These are phyloP conservation scores for Colletotrichum viniferum DNA, from an alignment of 2,329 filamentous ascomycete genomes.

Conservation along the genomic window DNA sequence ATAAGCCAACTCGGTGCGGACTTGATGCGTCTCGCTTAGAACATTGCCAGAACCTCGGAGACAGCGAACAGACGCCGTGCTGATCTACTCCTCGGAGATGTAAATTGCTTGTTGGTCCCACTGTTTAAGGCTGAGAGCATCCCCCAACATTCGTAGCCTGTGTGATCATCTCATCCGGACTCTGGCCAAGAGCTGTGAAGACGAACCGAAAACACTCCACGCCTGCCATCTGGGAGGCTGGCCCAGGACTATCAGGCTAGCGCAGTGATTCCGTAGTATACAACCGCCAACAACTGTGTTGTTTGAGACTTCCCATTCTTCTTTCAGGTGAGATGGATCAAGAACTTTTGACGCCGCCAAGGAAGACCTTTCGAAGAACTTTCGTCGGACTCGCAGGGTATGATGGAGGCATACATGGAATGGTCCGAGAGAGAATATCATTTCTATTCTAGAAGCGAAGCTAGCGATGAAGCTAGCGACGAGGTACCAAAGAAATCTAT, in stretches of 20 bases:
- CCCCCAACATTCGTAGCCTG: neutral
- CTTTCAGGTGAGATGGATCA: neutral
- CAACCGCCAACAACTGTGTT: neutral
- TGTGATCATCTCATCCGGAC: neutral
- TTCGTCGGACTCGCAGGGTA: neutral
- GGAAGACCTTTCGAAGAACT: neutral
- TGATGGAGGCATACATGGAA: neutral
- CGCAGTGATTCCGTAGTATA: neutral
- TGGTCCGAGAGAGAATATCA: no score
- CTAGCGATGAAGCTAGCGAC: neutral
- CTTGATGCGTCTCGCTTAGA: neutral
- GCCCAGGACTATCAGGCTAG: neutral
- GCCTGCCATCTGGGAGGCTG: neutral
- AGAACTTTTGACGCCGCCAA: neutral
- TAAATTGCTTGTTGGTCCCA: neutral
- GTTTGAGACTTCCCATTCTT: no score
- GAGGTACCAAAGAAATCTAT: neutral
- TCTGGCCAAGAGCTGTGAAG: neutral
- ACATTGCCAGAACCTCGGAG: neutral
- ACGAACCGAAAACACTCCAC: neutral
- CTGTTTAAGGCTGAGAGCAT: neutral
- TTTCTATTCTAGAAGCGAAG: no score
- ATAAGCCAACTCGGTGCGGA: neutral
- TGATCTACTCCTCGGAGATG: neutral
- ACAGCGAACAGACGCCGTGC: neutral